These are phyloP conservation scores for Tetracladium maxilliforme DNA, from an alignment of 2,329 filamentous ascomycete genomes.

Conservation along the genomic window DNA sequence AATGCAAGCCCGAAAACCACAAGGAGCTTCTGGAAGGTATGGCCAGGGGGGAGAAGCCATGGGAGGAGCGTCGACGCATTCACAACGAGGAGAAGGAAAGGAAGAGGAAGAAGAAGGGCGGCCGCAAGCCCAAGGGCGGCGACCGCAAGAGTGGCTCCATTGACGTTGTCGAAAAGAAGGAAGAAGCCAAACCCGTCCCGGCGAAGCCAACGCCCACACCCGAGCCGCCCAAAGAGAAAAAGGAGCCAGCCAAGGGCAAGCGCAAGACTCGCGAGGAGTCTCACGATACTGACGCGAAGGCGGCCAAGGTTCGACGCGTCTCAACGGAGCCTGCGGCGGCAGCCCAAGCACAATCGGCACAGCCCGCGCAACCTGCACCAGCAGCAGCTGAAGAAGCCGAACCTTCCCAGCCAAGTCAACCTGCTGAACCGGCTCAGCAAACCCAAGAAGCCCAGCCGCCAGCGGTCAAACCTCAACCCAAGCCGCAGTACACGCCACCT, in stretches of 20 bases:
- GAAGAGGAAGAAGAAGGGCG: conserved; percentile 37
- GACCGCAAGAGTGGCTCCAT: too few relatives aligned
- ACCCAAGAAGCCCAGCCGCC: too few relatives aligned
- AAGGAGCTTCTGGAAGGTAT: conserved; percentile 67
- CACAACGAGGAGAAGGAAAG: conserved; percentile 47
- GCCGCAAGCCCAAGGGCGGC: conserved; percentile 45
- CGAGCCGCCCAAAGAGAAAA: conserved; percentile 26
- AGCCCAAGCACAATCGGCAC: too few relatives aligned
- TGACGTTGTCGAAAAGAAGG: conserved; percentile 19
- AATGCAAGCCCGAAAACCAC: conserved; percentile 75
- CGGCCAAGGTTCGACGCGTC: conserved; percentile 35
- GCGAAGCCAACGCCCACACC: too few relatives aligned
- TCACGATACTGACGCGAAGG: conserved; percentile 27
- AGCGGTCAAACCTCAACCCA: too few relatives aligned
- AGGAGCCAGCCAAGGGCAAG: conserved; percentile 30
- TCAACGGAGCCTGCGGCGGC: too few relatives aligned
- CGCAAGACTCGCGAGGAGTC: conserved; percentile 43
- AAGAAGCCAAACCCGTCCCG: conserved; percentile 23
- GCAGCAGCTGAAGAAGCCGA: too few relatives aligned
- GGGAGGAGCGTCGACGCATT: conserved; percentile 55
- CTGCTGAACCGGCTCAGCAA: too few relatives aligned
- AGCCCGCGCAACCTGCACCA: too few relatives aligned
- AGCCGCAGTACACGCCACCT: conserved; percentile 31
- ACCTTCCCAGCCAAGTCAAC: too few relatives aligned
- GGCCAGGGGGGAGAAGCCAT: conserved; percentile 67